Conservation (phyloP, 352 stramenopile species). For the Globisporangium echinulatum region DNA sequence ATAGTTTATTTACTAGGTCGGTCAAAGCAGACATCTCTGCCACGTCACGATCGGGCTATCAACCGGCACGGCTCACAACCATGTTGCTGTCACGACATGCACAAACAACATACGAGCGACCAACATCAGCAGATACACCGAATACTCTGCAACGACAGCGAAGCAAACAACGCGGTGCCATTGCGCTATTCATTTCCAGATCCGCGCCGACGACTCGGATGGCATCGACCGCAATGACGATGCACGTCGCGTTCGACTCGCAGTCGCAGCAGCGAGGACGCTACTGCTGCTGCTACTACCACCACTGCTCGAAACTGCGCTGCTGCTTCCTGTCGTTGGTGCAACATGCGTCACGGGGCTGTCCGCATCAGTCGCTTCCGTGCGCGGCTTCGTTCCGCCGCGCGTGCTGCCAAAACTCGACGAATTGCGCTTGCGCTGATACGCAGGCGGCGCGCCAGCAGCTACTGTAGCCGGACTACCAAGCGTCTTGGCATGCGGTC, state of each 20-base stretch:
- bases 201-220: not conserved
- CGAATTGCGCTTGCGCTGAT: conserved; percentile 11
- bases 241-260: conserved; percentile 5
- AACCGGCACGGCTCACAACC: too few species aligned
- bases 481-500: not conserved
- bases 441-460: not conserved
- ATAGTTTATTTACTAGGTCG: too few species aligned
- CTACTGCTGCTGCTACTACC: conserved; percentile 3
- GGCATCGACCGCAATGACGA: conserved; percentile 7
- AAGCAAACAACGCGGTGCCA: not conserved
- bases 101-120: too few species aligned
- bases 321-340: not conserved
- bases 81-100: too few species aligned
- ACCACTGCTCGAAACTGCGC: conserved; percentile 1
- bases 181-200: conserved; percentile 2
- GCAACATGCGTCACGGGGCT: not conserved
- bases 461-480: not conserved
- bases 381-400: conserved; percentile 10
- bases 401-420: conserved; percentile 10
- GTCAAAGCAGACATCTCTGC: too few species aligned
- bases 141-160: not conserved
- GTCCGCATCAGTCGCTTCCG: not conserved
- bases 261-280: not conserved
- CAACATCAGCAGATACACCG: too few species aligned
- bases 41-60: too few species aligned